Conservation (phyloP, 2,329 filamentous ascomycete species). For the Raffaelea albimanens region DNA sequence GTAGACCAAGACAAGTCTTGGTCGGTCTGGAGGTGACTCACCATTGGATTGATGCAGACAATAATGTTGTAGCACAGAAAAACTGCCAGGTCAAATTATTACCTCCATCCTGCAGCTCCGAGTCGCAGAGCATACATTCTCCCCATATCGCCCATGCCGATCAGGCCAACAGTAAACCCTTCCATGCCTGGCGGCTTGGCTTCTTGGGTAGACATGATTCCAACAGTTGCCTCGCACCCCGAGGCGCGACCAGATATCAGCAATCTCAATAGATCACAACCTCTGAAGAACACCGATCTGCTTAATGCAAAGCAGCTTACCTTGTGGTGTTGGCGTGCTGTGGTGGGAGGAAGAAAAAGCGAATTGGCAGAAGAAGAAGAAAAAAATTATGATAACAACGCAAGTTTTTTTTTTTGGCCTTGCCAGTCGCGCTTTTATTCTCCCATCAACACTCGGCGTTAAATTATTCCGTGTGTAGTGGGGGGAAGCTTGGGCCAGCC, state of each 20-base stretch:
- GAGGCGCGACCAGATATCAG: too few species aligned
- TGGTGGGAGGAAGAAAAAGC: too few species aligned
- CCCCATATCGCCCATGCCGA: conserved; percentile 99
- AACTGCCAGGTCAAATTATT: conserved; percentile 29
- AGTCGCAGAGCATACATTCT: conserved; percentile 93
- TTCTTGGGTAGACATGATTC: conserved; percentile 3
- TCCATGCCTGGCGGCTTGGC: conserved; percentile 35
- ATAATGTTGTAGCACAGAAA: neutral
- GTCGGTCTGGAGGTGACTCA: too few species aligned
- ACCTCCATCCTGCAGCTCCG: conserved; percentile 94
- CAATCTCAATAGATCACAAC: too few species aligned
- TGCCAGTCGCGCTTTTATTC: neutral
- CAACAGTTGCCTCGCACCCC: neutral
- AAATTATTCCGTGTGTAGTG: neutral
- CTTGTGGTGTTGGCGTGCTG: too few species aligned
- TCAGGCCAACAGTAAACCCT: conserved; percentile 77
- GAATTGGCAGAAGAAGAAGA: neutral
- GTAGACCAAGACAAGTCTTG: neutral
- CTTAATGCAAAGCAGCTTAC: too few species aligned
- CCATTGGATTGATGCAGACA: neutral
- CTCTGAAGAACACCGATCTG: too few species aligned
- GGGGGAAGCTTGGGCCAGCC: too few species aligned
- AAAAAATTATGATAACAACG: neutral
- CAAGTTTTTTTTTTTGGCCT: neutral
- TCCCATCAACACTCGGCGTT: neutral